Evolutionary conservation across 805 yeast species (phyloP).

Genomic region (Candida ovalis): DNA sequence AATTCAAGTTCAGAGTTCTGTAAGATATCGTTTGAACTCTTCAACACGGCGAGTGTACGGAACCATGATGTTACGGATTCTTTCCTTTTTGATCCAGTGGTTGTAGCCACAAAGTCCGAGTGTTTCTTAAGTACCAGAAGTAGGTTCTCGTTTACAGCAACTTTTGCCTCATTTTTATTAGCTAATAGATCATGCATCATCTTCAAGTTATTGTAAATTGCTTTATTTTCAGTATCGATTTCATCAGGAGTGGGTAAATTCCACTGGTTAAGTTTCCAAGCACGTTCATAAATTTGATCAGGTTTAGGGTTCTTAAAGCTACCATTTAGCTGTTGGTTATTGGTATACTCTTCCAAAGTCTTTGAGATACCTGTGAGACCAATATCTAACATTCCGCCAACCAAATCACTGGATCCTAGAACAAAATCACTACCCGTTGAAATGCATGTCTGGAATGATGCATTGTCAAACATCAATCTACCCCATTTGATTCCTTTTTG

Average conservation of each 20-base stretch:
- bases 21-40: constrained; percentile 21
- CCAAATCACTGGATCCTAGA: constrained; percentile 14
- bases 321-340: not conserved
- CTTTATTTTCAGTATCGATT: constrained; percentile 38
- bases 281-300: constrained; percentile 49
- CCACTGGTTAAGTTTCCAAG: constrained; percentile 80
- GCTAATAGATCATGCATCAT: constrained; percentile 36
- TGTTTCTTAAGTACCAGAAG: constrained; percentile 16
- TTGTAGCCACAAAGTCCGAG: constrained; percentile 2
- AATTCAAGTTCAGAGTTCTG: constrained; percentile 7
- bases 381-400: constrained; percentile 39
- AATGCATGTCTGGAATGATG: constrained; percentile 46
- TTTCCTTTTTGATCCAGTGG: constrained; percentile 1
- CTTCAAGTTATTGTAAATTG: constrained; percentile 51
- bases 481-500: constrained; percentile 23
- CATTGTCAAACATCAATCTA: constrained; percentile 50
- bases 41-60: constrained; percentile 30
- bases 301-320: not conserved
- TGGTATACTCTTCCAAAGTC: constrained; percentile 25
- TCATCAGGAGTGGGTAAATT: constrained; percentile 50
- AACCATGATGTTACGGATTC: constrained; percentile 26
- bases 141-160: constrained; percentile 11
- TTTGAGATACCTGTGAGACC: constrained; percentile 60
- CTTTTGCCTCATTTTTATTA: constrained; percentile 16
- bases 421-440: constrained; percentile 1